Evolutionary conservation across 495 filamentous ascomycete genomes (phyloP).

Genomic region (Penicillium canariense): DNA sequence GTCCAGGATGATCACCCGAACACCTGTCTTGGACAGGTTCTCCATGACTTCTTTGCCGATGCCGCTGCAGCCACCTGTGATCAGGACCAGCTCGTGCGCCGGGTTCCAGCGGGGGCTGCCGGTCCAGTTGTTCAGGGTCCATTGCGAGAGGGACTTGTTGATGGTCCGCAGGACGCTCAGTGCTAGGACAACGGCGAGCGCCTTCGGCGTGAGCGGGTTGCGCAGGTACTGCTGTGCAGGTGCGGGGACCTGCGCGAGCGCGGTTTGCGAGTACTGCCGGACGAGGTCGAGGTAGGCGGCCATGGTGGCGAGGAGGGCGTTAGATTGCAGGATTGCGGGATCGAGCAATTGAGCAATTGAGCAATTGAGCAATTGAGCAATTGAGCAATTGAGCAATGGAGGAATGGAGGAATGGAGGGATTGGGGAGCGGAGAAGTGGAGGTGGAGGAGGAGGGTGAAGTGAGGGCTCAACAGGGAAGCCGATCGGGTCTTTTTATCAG

Average conservation of each 20-base stretch:
- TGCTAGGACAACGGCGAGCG: conserved; percentile 26
- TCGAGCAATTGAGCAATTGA: neutral
- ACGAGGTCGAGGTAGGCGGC: conserved; percentile 24
- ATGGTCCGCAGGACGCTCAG: conserved; percentile 39
- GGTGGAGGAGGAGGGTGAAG: neutral
- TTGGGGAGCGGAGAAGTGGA: neutral
- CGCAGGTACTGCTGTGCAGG: conserved; percentile 26
- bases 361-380: neutral
- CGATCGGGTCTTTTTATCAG: conserved; percentile 2
- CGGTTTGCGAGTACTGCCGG: conserved; percentile 30
- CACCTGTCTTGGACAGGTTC: conserved; percentile 43
- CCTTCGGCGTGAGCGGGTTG: conserved; percentile 32
- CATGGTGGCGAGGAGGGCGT: conserved; percentile 12
- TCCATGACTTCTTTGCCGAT: conserved; percentile 53
- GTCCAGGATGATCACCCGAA: conserved; percentile 53
- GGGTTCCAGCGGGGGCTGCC: conserved; percentile 40
- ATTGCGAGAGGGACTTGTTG: conserved; percentile 41
- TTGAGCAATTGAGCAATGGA: neutral
- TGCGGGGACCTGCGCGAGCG: conserved; percentile 29
- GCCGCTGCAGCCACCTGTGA: conserved; percentile 58
- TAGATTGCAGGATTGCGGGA: neutral
- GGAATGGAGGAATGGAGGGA: neutral
- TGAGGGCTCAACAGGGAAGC: neutral
- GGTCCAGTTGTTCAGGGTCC: conserved; percentile 51
- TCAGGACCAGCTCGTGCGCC: conserved; percentile 51